Evolutionary conservation across 2,329 filamentous ascomycete genomes (phyloP).

Genomic region (Penicillium fuscoglaucum): DNA sequence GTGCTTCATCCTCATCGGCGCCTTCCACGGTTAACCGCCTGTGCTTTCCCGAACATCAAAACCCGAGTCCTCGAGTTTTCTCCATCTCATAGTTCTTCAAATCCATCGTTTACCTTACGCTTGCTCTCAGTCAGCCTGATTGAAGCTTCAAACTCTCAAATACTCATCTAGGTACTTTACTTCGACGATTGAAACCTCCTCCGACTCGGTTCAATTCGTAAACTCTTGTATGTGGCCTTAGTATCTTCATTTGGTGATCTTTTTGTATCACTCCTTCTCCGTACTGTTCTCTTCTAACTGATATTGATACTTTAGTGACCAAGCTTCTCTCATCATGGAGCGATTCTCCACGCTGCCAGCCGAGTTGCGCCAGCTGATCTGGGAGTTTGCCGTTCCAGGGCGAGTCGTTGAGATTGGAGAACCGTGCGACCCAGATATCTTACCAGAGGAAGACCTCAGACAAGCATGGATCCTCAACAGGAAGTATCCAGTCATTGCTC

Average conservation of each 20-base stretch:
- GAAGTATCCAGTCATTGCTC: neutral
- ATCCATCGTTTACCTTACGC: neutral
- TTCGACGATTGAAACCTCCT: neutral
- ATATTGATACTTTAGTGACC: neutral
- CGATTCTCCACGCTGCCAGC: neutral
- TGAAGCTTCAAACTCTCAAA: neutral
- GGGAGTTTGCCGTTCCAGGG: neutral
- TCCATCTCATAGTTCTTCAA: neutral
- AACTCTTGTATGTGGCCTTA: neutral
- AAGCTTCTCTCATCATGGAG: neutral
- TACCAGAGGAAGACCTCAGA: slow-evolving; percentile 5
- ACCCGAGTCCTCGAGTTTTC: neutral
- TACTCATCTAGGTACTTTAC: neutral
- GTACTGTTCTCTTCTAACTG: neutral
- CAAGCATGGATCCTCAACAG: neutral
- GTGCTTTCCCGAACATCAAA: neutral
- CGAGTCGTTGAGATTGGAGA: slow-evolving; percentile 5
- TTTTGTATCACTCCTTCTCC: too few relatives aligned
- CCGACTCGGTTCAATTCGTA: neutral
- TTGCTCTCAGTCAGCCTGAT: neutral
- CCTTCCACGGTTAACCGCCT: neutral
- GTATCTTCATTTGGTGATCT: neutral
- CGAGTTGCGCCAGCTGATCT: slow-evolving; percentile 3
- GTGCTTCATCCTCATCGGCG: neutral
- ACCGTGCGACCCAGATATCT: slow-evolving; percentile 2